Evolutionary conservation across 352 stramenopile species (phyloP).

Genomic region (Pythium aquatile): DNA sequence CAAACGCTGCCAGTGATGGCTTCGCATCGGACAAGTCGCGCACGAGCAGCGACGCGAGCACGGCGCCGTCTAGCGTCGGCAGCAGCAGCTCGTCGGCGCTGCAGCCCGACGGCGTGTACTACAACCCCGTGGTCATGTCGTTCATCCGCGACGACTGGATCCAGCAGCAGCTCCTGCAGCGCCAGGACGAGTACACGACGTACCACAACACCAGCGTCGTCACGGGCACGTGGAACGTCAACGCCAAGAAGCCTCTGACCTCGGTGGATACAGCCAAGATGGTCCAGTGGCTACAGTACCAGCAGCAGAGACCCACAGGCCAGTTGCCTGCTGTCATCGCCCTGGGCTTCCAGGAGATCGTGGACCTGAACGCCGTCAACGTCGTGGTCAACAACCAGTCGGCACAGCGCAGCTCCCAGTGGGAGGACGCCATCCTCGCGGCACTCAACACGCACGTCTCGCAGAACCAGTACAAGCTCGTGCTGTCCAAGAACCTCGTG

Average conservation of each 20-base stretch:
- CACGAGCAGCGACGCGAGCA: slow-evolving; percentile 3
- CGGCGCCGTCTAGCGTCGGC: slow-evolving; percentile 1
- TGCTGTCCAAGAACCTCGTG: slow-evolving; percentile 95
- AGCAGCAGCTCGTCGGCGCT: slow-evolving; percentile 1
- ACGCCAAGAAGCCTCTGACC: slow-evolving; percentile 97
- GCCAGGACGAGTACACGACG: slow-evolving; percentile 64
- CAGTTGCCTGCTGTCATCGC: slow-evolving; percentile 61
- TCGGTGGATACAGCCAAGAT: slow-evolving; percentile 47
- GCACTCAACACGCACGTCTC: slow-evolving; percentile 87
- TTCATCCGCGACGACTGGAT: slow-evolving; percentile 90
- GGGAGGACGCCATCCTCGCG: slow-evolving; percentile 87
- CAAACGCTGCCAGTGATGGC: neutral
- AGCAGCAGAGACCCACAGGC: slow-evolving; percentile 2
- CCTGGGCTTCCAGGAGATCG: slow-evolving; percentile 98
- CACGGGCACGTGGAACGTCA: slow-evolving; percentile 99
- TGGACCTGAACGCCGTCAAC: slow-evolving; percentile 99
- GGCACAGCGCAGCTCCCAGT: slow-evolving; percentile 85
- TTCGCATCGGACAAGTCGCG: neutral
- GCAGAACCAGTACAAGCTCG: slow-evolving; percentile 50
- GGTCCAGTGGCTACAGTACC: slow-evolving; percentile 65
- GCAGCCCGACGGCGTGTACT: slow-evolving; percentile 59
- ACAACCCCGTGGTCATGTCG: slow-evolving; percentile 80
- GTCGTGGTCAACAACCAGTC: slow-evolving; percentile 97
- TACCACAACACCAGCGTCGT: slow-evolving; percentile 59
- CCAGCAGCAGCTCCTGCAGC: slow-evolving; percentile 65